Conservation (phyloP, 768 basidiomycete species). For the Boletus fagicola region DNA sequence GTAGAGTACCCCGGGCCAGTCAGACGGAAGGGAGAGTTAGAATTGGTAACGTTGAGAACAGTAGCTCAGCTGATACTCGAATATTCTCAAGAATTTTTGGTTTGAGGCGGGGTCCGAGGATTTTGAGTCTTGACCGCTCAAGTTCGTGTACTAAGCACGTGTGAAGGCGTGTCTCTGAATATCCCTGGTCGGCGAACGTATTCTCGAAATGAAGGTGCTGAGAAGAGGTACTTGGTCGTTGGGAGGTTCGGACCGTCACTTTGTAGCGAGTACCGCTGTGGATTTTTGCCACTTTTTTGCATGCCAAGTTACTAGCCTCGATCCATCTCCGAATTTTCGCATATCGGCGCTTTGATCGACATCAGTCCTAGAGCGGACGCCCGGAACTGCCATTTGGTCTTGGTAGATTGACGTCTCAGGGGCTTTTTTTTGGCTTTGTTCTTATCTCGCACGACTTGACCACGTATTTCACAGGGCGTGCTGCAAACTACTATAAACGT, state of each 20-base stretch:
- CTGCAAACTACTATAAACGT: not conserved
- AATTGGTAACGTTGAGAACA: not conserved
- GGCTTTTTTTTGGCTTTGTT: not conserved
- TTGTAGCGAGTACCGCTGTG: not conserved
- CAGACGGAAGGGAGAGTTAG: not conserved
- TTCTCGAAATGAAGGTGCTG: not conserved
- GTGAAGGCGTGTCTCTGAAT: not conserved
- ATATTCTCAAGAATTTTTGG: not conserved
- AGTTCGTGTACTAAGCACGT: not conserved
- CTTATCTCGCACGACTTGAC: slow-evolving; percentile 3
- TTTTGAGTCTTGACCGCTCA: not conserved
- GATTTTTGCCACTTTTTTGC: not conserved
- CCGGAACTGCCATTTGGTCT: not conserved
- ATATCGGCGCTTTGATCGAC: not conserved
- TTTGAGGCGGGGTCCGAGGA: not conserved
- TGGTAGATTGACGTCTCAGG: not conserved
- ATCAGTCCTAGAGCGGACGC: not conserved
- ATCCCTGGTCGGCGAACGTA: not conserved
- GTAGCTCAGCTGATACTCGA: not conserved
- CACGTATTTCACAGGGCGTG: not conserved
- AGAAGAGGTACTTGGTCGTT: not conserved
- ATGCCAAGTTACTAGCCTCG: no score
- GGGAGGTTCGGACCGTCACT: not conserved
- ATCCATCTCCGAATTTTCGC: not conserved
- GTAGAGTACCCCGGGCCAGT: not conserved